Evolutionary conservation across 2,329 filamentous ascomycete species (phyloP).

Genomic region (Coniochaeta sp.): DNA sequence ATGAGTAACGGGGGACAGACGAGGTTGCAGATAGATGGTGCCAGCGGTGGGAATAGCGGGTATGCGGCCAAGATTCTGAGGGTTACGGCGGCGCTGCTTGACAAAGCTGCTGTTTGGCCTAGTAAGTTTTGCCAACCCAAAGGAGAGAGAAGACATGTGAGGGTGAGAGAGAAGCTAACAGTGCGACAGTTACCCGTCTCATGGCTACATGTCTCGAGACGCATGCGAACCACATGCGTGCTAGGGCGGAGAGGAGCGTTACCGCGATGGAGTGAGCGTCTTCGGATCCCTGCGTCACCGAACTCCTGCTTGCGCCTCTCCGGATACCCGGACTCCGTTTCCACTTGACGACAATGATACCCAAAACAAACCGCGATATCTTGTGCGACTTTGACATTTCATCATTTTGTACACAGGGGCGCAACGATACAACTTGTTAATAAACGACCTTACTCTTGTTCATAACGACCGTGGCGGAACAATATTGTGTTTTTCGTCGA

Average conservation of each 20-base stretch:
- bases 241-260: constrained; percentile 46
- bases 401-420: background rate
- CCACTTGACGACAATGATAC: constrained; percentile 6
- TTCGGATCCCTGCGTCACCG: background rate
- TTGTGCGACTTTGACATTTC: background rate
- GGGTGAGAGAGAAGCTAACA: background rate
- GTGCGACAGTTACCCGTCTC: constrained; percentile 39
- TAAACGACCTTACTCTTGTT: too few relatives aligned
- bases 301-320: background rate
- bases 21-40: constrained; percentile 43
- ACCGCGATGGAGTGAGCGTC: constrained; percentile 27
- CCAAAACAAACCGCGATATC: background rate
- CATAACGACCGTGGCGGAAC: too few relatives aligned
- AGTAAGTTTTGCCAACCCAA: constrained; percentile 45
- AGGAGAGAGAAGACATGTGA: too few relatives aligned
- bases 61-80: constrained; percentile 80
- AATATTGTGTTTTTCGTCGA: too few relatives aligned
- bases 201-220: constrained; percentile 50
- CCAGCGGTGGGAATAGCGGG: constrained; percentile 65
- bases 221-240: constrained; percentile 45
- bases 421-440: too few relatives aligned
- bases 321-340: background rate
- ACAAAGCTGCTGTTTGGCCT: constrained; percentile 88
- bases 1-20: constrained; percentile 41
- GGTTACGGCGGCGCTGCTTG: constrained; percentile 79